phyloP scores from a whole-genome alignment of 495 filamentous ascomycete genomes.

The Daldinia concentrica region DNA sequence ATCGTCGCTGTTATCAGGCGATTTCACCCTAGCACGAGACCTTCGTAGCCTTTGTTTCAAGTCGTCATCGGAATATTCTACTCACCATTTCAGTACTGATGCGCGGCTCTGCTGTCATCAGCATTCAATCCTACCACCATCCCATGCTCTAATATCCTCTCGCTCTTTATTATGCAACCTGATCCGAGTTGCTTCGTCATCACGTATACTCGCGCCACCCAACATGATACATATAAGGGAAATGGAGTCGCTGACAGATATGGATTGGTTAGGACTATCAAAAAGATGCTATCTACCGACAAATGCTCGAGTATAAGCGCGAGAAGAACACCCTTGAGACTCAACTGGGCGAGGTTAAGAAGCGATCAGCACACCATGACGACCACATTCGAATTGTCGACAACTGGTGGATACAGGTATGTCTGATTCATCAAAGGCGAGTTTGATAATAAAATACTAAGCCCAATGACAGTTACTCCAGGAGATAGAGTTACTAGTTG shows the following conservation, averaged over 20 bases:
- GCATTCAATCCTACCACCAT: conserved; percentile 28
- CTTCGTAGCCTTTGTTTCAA: conserved; percentile 37
- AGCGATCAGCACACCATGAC: conserved; percentile 80
- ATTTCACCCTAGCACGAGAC: conserved; percentile 34
- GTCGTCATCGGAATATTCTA: conserved; percentile 41
- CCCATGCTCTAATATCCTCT: conserved; percentile 31
- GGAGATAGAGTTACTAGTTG: conserved; percentile 78
- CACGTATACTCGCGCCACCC: conserved; percentile 37
- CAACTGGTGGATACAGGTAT: conserved; percentile 90
- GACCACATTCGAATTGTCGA: conserved; percentile 91
- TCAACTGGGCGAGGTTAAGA: conserved; percentile 77
- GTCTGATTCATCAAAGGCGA: conserved; percentile 40
- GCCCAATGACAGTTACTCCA: conserved; percentile 73
- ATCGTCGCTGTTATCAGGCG: conserved; percentile 7
- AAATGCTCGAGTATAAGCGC: conserved; percentile 97
- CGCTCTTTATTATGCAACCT: conserved; percentile 33
- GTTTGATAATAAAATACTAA: conserved; percentile 48
- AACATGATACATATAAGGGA: conserved; percentile 32
- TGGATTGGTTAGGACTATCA: conserved; percentile 79
- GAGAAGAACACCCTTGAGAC: conserved; percentile 81
- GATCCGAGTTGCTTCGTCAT: conserved; percentile 37
- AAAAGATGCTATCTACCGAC: conserved; percentile 96
- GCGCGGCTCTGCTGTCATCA: conserved; percentile 42
- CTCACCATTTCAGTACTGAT: conserved; percentile 50
- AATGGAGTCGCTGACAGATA: conserved; percentile 41